Base-by-base conservation (phyloP, 257 asterid species). In the Salvia rosmarinus region DNA sequence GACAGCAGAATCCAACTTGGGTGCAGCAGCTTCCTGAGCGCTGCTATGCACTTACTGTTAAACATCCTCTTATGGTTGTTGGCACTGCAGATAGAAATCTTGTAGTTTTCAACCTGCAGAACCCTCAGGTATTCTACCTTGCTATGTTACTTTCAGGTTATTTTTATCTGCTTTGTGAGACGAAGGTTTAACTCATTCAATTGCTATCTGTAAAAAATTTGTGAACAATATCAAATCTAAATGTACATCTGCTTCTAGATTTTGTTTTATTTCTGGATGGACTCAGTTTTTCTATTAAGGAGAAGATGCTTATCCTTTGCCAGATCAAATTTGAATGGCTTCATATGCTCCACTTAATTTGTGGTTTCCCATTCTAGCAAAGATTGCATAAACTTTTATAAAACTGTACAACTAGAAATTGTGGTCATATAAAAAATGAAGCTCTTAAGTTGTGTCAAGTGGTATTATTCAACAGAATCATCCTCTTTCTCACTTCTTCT, bases 1-100 rank as follows among this genome's bases (percentile, higher is more conserved):
- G 99, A 75, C 98, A 94, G 86, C 85, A 78, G 67, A 91, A 78
- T 82, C 98, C 99, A 72, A 90, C 89, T 59, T 88, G 90, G 84
- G 87, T 87, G 75, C 98, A 91, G 71, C 95, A 85, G 74, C 99
- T 94, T 78, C 96, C 99, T 5, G 99, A 91, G 28, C 96, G 96
- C 56, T 94, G 99, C 90, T 88, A 88, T 83, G 96, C 98, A 34
- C 96, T 94, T 78, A 51, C 93, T 39, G 96, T 91, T 50, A 88
- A 79, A 81, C 85, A 94, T 74, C 99, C 98, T 55, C 88, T 94
- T 72, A 89, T 94, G 99, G 97, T 94, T 37, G 98, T 83, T 74
- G 99, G 90, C 70, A 94, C 98, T 35, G 96, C 96, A 61, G 99
- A 94, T 78, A 84, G 95, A 88, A 91, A 91, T 75, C 84, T 91